A percentile compares a stretch with the other conserved stretches of the same genome.
Evolutionary conservation across 140 eudicot species (phyloP).

Genomic region (Stevia rebaudiana): DNA sequence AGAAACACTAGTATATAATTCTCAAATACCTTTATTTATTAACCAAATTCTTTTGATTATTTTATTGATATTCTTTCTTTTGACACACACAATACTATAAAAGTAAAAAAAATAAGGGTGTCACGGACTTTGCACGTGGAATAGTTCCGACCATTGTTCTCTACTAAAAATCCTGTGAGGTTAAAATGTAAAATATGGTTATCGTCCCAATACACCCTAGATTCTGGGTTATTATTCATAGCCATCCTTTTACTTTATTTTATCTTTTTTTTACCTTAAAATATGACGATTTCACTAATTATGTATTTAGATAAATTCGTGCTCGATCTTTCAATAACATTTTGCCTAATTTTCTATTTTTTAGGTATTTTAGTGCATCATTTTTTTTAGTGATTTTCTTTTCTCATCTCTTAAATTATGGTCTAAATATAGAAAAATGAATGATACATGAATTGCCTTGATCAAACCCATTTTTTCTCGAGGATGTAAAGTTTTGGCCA

Average conservation of each 20-base stretch:
- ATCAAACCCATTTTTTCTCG: not conserved
- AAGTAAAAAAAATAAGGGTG: not conserved
- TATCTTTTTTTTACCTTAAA: constrained; percentile 1
- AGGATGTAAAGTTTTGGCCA: too few relatives aligned
- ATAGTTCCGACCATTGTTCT: constrained; percentile 38
- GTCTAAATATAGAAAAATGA: not conserved
- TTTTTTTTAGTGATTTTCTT: not conserved
- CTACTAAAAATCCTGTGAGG: constrained; percentile 10
- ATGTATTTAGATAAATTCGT: not conserved
- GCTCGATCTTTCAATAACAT: not conserved
- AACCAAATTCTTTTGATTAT: constrained; percentile 1
- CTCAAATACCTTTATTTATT: not conserved
- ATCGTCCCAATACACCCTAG: constrained; percentile 10
- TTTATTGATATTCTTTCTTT: constrained; percentile 14
- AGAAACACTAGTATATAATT: not conserved
- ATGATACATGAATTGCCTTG: not conserved
- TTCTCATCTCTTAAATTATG: not conserved
- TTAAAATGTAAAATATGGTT: constrained; percentile 12
- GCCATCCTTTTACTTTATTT: constrained; percentile 14
- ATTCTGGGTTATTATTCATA: not conserved
- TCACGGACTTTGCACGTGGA: constrained; percentile 38
- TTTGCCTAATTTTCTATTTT: not conserved
- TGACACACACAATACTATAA: constrained; percentile 24
- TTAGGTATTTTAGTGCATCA: not conserved
- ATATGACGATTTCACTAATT: not conserved